Conservation (phyloP, 352 stramenopile species). For the Pythium periplocum region DNA sequence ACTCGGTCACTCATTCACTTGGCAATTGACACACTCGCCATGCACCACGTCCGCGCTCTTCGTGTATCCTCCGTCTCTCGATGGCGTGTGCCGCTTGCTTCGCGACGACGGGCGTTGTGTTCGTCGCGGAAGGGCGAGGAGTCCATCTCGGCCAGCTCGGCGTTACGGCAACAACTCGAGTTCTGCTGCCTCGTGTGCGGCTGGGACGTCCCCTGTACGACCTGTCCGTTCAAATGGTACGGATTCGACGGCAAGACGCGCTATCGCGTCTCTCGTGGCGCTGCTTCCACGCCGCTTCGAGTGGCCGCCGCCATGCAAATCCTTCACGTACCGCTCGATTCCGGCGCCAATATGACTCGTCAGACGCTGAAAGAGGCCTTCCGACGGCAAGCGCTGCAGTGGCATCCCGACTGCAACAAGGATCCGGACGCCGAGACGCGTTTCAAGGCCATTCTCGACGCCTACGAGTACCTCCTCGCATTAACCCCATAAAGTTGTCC, state of each 20-base stretch:
- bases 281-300: neutral
- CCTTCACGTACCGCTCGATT: constrained; percentile 2
- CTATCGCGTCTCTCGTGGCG: constrained; percentile 12
- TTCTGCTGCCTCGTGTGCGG: constrained; percentile 70
- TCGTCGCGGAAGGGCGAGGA: neutral
- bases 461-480: constrained; percentile 83
- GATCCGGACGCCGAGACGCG: constrained; percentile 60
- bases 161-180: constrained; percentile 48
- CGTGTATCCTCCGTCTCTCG: too few relatives aligned
- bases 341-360: neutral
- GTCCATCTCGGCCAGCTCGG: constrained; percentile 20
- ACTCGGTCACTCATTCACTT: too few relatives aligned
- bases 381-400: constrained; percentile 75
- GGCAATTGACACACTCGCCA: too few relatives aligned
- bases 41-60: too few relatives aligned
- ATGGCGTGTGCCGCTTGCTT: too few relatives aligned
- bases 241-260: constrained; percentile 51
- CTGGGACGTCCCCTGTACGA: constrained; percentile 51
- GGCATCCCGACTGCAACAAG: constrained; percentile 91
- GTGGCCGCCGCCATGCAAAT: constrained; percentile 10
- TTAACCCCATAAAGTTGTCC: neutral
- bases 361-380: constrained; percentile 52
- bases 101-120: too few relatives aligned
- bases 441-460: constrained; percentile 85
- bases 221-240: constrained; percentile 67